phyloP scores from a whole-genome alignment of 164 flowering plant genomes.

The Euptelea pleiosperma region DNA sequence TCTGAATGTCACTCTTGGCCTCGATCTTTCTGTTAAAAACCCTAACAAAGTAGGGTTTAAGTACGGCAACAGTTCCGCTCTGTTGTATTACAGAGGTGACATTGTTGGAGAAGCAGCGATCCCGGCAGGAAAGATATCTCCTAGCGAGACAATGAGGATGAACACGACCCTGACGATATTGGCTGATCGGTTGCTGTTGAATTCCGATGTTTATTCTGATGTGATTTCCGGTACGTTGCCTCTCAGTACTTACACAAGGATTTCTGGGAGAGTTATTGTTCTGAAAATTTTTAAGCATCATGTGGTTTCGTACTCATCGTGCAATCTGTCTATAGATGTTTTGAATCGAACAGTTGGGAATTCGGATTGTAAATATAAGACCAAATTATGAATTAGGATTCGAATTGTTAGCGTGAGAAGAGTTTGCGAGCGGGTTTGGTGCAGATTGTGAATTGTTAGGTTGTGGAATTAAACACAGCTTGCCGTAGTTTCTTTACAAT shows the following conservation, averaged over 20 bases:
- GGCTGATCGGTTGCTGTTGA: slow-evolving; percentile 52
- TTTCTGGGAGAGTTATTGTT: slow-evolving; percentile 53
- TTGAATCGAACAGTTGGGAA: slow-evolving; percentile 24
- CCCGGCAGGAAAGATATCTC: slow-evolving; percentile 47
- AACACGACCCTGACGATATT: slow-evolving; percentile 46
- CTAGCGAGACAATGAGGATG: slow-evolving; percentile 36
- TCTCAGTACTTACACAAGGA: slow-evolving; percentile 23
- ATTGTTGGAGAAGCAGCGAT: slow-evolving; percentile 61
- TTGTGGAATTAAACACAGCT: neutral
- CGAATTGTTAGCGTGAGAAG: neutral
- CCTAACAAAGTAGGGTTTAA: slow-evolving; percentile 68
- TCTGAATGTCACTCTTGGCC: slow-evolving; percentile 49
- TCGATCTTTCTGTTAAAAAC: slow-evolving; percentile 48
- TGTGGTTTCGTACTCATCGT: slow-evolving; percentile 42
- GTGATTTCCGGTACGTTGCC: slow-evolving; percentile 29
- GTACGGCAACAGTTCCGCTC: slow-evolving; percentile 42
- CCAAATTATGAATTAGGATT: slow-evolving; percentile 22
- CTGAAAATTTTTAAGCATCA: slow-evolving; percentile 43
- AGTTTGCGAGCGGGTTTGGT: neutral
- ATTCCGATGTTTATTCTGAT: slow-evolving; percentile 26
- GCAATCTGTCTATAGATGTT: slow-evolving; percentile 44
- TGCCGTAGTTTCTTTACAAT: neutral
- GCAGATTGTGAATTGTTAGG: neutral
- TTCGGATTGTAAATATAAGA: slow-evolving; percentile 39
- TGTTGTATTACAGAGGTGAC: slow-evolving; percentile 45